These are phyloP conservation scores for Penicillium sp. DNA, from an alignment of 2,329 filamentous ascomycete species.

Conservation along the genomic window DNA sequence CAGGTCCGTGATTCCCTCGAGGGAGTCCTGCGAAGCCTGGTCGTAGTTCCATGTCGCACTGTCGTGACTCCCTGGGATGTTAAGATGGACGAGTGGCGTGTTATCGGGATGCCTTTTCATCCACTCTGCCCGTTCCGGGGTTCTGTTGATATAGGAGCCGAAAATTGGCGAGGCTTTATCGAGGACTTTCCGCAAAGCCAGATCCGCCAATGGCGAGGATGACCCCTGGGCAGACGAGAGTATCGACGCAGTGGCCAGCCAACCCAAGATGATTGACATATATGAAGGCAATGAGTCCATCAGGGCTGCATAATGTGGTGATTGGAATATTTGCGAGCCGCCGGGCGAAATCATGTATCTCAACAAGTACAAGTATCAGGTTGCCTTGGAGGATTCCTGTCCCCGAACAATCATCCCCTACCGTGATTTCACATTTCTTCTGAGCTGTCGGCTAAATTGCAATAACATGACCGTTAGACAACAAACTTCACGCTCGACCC, in stretches of 20 bases:
- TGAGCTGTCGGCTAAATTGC: background rate
- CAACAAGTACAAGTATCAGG: no score
- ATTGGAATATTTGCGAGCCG: no score
- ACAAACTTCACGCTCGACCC: background rate
- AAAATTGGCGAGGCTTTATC: constrained; percentile 50
- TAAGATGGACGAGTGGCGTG: constrained; percentile 51
- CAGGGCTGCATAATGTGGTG: no score
- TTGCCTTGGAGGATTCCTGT: background rate
- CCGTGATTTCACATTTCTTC: background rate
- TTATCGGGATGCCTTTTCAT: constrained; percentile 52
- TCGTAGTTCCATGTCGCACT: constrained; percentile 58
- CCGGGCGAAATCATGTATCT: no score
- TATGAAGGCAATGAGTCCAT: background rate
- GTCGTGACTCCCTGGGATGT: constrained; percentile 57
- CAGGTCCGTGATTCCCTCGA: constrained; percentile 47
- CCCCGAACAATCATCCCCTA: background rate
- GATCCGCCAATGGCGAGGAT: constrained; percentile 30
- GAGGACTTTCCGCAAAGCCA: constrained; percentile 50
- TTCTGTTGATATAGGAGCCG: constrained; percentile 37
- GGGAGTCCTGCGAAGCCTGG: constrained; percentile 44
- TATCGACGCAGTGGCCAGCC: constrained; percentile 1
- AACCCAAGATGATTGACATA: background rate
- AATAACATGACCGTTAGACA: background rate
- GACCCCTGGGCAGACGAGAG: background rate
- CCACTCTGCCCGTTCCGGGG: constrained; percentile 44